Percentiles rank a stretch among this genome's conserved stretches.
phyloP scores from a whole-genome alignment of 2,329 filamentous ascomycete species.

The Epichloe bromicola region DNA sequence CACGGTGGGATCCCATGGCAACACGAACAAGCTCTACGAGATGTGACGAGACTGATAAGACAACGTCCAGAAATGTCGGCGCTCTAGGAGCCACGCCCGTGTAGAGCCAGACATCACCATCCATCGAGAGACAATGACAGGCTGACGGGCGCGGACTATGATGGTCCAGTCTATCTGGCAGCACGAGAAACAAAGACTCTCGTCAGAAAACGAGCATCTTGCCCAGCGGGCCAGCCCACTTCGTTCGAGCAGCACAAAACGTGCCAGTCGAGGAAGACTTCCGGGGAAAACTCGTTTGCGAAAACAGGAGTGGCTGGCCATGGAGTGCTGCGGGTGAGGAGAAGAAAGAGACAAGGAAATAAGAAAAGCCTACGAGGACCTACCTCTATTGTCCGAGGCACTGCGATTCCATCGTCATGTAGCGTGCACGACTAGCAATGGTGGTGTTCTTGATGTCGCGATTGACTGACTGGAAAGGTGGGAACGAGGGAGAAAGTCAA shows the following conservation, averaged over 20 bases:
- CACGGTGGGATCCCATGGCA: too few relatives aligned
- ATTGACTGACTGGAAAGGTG: background rate
- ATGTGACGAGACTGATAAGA: too few relatives aligned
- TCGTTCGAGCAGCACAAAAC: slow-evolving; percentile 24
- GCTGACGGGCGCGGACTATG: slow-evolving; percentile 38
- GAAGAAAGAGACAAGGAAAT: background rate
- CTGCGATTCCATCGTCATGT: background rate
- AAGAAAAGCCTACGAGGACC: background rate
- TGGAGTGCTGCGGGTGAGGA: slow-evolving; percentile 13
- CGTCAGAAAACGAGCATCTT: background rate
- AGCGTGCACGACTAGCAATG: background rate
- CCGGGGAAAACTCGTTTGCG: slow-evolving; percentile 21
- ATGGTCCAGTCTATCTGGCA: slow-evolving; percentile 37
- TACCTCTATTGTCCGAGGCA: background rate
- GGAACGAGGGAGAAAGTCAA: background rate
- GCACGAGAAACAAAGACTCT: slow-evolving; percentile 11
- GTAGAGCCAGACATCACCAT: slow-evolving; percentile 16
- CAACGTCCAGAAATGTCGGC: slow-evolving; percentile 25
- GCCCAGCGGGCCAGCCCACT: slow-evolving; percentile 23
- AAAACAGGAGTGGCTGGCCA: slow-evolving; percentile 18
- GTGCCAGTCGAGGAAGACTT: slow-evolving; percentile 21
- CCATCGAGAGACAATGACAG: background rate
- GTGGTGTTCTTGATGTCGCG: background rate
- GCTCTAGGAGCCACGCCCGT: slow-evolving; percentile 38
- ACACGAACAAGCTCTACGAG: too few relatives aligned